These are phyloP conservation scores for Helotiales sp. DNA, from an alignment of 2,329 filamentous ascomycete genomes.

Conservation along the genomic window DNA sequence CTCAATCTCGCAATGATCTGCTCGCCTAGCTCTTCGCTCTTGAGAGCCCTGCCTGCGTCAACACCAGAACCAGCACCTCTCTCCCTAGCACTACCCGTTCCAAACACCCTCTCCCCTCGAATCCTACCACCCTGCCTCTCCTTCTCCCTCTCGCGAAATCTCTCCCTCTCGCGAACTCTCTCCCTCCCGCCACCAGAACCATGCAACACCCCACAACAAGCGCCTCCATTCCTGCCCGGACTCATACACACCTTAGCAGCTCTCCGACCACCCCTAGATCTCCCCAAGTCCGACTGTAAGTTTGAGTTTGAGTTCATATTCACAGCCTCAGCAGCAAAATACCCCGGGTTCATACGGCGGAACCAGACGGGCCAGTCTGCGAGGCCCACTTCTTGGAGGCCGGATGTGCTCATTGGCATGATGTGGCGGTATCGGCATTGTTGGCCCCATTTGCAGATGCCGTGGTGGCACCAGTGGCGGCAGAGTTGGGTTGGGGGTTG, in stretches of 20 bases:
- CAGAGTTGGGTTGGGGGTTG: constrained; percentile 41
- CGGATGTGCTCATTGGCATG: constrained; percentile 52
- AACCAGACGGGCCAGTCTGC: constrained; percentile 52
- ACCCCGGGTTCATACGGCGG: constrained; percentile 33
- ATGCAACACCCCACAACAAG: constrained; percentile 15
- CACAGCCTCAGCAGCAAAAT: constrained; percentile 28
- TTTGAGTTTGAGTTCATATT: not conserved
- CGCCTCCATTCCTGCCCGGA: not conserved
- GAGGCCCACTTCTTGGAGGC: constrained; percentile 51
- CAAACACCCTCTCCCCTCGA: not conserved
- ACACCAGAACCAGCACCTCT: not conserved
- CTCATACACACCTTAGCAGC: not conserved
- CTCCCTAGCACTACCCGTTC: not conserved
- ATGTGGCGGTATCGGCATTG: constrained; percentile 52
- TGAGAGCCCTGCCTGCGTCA: constrained; percentile 11
- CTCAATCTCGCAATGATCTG: constrained; percentile 30
- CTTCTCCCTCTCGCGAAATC: not conserved
- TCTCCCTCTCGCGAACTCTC: not conserved
- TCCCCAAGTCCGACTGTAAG: not conserved
- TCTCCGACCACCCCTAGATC: not conserved
- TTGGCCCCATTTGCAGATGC: constrained; percentile 52
- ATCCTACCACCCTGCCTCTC: constrained; percentile 6
- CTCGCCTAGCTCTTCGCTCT: constrained; percentile 26
- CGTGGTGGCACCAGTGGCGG: constrained; percentile 55
- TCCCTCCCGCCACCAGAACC: not conserved